Evolutionary conservation across 257 asterid genomes (phyloP), one percentile per base, ranked within the genome.

Genomic region (Nemophila menziesii): DNA sequence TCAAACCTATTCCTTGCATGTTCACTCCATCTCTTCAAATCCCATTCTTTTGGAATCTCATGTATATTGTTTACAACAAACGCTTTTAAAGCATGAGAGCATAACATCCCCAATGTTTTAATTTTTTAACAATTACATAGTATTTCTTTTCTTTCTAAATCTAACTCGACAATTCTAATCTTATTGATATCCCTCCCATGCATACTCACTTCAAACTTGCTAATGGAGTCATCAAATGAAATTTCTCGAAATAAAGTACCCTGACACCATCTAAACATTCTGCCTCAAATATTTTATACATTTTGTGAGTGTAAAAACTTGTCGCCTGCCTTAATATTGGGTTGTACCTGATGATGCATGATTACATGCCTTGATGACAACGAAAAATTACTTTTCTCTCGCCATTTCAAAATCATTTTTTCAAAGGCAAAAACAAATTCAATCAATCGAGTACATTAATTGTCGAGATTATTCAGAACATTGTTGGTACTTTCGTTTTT

Each of bases 401-500:
- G 22, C 22, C 16, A 14, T 21, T 39, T 39, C 10, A 9, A 11
- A 14, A 39, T 5, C 19, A 14, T 5, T 20, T 39, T 39, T 22
- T 16, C 22, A 5, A 14, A 39, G 2, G 16, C 11, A 39, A 16
- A 4, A 24, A 39, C 22, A 39, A 39, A 39, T 13, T 39, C 22
- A 14, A 13, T 39, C 18, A 39, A 39, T 1, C 20, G 16, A 17
- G 19, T 16, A 14, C 21, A 14, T 39, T 39, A 15, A 16, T 17
- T 14, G 9, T 13, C 21, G 6, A 39, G 9, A 14, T 14, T 8
- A 8, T 39, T 17, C 11, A 39, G 19, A 16, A 39, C 11, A 39
- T 39, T 39, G 33, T 34, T 44, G n/a, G 43, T 54, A 22, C 60
- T 54, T n/a, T 55, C 42, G n/a, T 33, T 37, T 45, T 33, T 18